Evolutionary conservation across 805 yeast genomes (phyloP).

Genomic region (Wickerhamomyces chambardii): DNA sequence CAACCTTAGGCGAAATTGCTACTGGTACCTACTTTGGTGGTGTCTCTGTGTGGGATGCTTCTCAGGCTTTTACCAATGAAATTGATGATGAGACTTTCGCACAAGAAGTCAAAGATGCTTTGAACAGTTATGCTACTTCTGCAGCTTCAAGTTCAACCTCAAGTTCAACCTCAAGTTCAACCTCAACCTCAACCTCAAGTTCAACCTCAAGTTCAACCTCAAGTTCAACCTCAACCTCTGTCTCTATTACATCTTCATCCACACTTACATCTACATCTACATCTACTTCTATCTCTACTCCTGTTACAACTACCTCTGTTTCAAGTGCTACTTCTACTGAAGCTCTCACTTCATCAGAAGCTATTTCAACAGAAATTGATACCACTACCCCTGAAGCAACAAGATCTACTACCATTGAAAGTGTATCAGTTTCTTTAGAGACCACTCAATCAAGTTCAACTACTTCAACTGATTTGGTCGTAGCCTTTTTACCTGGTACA

Average conservation of each 20-base stretch:
- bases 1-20: conserved; percentile 64
- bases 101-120: conserved; percentile 30
- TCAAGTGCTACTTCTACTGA: too few species aligned
- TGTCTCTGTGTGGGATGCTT: conserved; percentile 87
- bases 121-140: conserved; percentile 18
- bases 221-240: conserved; percentile 2
- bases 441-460: conserved; percentile 1
- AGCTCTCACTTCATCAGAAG: too few species aligned
- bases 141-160: conserved; percentile 9
- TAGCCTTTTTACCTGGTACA: too few species aligned
- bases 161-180: conserved; percentile 9
- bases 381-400: too few species aligned
- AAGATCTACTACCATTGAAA: too few species aligned
- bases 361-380: too few species aligned
- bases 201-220: not conserved
- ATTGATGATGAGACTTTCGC: conserved; percentile 36
- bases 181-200: conserved; percentile 8
- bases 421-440: too few species aligned
- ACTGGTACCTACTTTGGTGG: conserved; percentile 76
- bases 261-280: not conserved
- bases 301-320: conserved; percentile 3
- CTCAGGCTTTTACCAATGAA: conserved; percentile 48
- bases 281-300: not conserved
- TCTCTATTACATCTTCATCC: not conserved
- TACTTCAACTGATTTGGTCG: too few species aligned